phyloP scores from a whole-genome alignment of 2,329 filamentous ascomycete species.

The Aspergillus texensis region DNA sequence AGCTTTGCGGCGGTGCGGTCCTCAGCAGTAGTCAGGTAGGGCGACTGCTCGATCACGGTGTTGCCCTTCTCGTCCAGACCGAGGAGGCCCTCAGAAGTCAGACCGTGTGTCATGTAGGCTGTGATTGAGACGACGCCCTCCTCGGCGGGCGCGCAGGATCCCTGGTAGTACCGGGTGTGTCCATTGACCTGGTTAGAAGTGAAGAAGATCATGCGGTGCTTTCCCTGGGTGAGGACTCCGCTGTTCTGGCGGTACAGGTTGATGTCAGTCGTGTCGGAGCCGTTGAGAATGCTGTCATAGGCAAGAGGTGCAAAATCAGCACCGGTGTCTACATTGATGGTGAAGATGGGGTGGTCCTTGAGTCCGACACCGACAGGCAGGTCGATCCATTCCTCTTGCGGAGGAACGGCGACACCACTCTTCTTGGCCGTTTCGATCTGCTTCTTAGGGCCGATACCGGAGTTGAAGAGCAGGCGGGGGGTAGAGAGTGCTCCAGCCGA shows the following conservation, averaged over 20 bases:
- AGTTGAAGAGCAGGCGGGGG: conserved; percentile 68
- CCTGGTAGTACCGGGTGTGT: conserved; percentile 31
- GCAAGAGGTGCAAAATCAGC: conserved; percentile 21
- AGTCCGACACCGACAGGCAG: conserved; percentile 56
- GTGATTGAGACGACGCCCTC: conserved; percentile 25
- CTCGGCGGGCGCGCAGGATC: conserved; percentile 9
- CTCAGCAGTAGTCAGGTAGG: conserved; percentile 27
- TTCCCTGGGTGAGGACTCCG: conserved; percentile 26
- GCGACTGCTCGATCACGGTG: conserved; percentile 29
- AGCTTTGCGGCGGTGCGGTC: conserved; percentile 24
- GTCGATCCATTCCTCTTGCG: conserved; percentile 52
- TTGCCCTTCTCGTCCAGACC: conserved; percentile 27
- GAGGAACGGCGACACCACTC: conserved; percentile 46
- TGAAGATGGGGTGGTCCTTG: conserved; percentile 44
- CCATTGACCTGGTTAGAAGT: conserved; percentile 28
- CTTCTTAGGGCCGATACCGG: conserved; percentile 65
- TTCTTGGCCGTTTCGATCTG: conserved; percentile 50
- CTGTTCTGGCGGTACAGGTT: conserved; percentile 25
- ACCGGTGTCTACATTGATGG: conserved; percentile 21
- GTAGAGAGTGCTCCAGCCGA: conserved; percentile 71
- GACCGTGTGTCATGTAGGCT: conserved; percentile 32
- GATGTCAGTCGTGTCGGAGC: conserved; percentile 24
- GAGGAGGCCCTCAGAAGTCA: conserved; percentile 28
- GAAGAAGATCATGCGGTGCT: conserved; percentile 32
- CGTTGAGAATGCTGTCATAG: conserved; percentile 22